Percentiles rank a stretch among this genome's conserved stretches.
phyloP scores from a whole-genome alignment of 2,329 filamentous ascomycete genomes.

The Diaporthe citrichinensis region DNA sequence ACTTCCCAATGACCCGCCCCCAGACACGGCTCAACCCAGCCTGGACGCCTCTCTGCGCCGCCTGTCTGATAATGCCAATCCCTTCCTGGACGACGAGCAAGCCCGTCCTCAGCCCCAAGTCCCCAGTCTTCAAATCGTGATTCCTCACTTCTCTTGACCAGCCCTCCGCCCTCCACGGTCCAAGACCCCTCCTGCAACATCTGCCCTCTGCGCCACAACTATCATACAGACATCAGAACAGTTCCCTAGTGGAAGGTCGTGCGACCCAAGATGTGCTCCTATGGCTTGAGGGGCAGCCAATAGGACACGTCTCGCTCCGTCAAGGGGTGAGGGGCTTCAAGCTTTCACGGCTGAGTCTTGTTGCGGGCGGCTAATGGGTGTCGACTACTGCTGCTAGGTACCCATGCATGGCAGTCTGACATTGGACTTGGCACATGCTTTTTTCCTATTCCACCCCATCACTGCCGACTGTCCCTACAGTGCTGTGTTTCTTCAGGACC shows the following conservation, averaged over 20 bases:
- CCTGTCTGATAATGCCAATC: not conserved
- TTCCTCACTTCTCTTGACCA: constrained; percentile 6
- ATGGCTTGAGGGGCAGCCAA: constrained; percentile 21
- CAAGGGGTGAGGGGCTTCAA: constrained; percentile 27
- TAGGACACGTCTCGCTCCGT: not conserved
- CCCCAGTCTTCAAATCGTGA: not conserved
- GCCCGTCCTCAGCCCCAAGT: not conserved
- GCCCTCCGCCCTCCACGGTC: not conserved
- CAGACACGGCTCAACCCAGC: not conserved
- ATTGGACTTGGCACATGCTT: constrained; percentile 26
- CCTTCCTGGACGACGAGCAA: not conserved
- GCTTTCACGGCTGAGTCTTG: constrained; percentile 15
- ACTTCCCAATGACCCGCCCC: not conserved
- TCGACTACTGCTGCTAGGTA: constrained; percentile 24
- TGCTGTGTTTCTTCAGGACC: constrained; percentile 13
- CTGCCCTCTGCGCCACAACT: constrained; percentile 16
- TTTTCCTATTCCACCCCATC: not conserved
- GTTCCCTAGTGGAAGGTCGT: constrained; percentile 17
- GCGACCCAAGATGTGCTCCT: constrained; percentile 25
- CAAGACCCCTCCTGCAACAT: constrained; percentile 1
- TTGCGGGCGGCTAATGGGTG: constrained; percentile 19
- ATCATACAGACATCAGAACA: not conserved
- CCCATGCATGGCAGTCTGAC: constrained; percentile 30
- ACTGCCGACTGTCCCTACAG: not conserved
- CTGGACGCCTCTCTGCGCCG: not conserved